Base-by-base conservation (phyloP, 2,329 filamentous ascomycete species). In the Chrysoporthe puriensis region DNA sequence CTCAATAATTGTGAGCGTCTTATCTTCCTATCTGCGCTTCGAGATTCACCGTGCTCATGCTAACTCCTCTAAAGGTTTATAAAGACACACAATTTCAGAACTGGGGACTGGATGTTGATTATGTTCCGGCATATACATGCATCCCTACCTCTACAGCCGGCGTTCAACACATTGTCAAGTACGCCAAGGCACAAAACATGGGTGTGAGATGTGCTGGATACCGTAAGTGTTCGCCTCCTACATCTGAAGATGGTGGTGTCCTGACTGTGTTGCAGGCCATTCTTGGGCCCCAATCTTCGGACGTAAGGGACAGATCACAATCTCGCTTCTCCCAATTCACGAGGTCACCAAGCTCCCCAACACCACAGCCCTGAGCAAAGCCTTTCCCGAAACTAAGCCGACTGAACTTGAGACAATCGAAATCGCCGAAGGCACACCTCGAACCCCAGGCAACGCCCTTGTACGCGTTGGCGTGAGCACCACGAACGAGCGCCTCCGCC, bases 401-500 rank as follows among this genome's bases (percentile, higher is more conserved):
- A 76, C 74, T 26, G 80, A 82, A 48, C 74, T 82, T n/a, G 79
- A 80, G 69, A 75, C 72, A 7, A 81, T 82, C 67, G 74, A 80
- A 50, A 69, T 80, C 40, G 73, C 76, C 44, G 66, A 74, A 1
- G 73, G 69, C 1, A 71, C 73, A 5, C 72, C 71, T 5, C 72
- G 72, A 1, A 72, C 74, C 18, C 76, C 79, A 62, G 73, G 72
- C 11, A 74, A 73, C 44, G 65, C 75, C 32, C 75, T 82, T 18
- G 79, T 79, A 43, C 75, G 81, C 60, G 73, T 84, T 21, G 82
- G 82, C 3, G 79, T 75, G 14, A 77, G 77, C 4, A 80, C 81
- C 1, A 83, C 82, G 1, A 82, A 82, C 69, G 81, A 84, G 71
- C 77, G 81, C 48, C 78, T 84, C 50, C 74, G 82, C 32, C 75